These are phyloP conservation scores for Hygrophorus russula DNA, from an alignment of 768 basidiomycete species.

Conservation along the genomic window DNA sequence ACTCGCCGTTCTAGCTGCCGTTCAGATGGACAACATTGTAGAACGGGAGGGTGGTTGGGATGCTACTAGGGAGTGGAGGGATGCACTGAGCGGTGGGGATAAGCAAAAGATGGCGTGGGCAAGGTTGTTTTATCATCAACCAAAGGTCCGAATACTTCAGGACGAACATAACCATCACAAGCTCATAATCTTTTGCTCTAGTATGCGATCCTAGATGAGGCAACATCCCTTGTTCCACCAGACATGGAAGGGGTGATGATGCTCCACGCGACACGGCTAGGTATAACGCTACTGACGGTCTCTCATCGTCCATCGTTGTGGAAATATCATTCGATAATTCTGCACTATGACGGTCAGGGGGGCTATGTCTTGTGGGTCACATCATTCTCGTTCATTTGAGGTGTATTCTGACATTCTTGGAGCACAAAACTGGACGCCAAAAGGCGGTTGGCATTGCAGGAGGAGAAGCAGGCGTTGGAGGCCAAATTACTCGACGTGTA, in stretches of 20 bases:
- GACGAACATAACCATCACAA: constrained; percentile 1
- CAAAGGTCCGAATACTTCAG: constrained; percentile 43
- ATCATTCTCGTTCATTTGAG: background rate
- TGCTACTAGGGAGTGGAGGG: constrained; percentile 82
- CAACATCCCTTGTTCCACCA: constrained; percentile 86
- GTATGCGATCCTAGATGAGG: constrained; percentile 97
- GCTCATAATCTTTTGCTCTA: constrained; percentile 17
- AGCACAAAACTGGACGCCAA: constrained; percentile 88
- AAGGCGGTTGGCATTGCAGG: constrained; percentile 80
- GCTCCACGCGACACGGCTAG: constrained; percentile 77
- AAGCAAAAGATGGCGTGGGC: constrained; percentile 98
- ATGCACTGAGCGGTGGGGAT: constrained; percentile 87
- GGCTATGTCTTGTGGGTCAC: constrained; percentile 83
- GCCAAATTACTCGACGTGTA: constrained; percentile 79
- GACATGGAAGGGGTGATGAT: constrained; percentile 94
- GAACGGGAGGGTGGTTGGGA: constrained; percentile 98
- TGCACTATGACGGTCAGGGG: constrained; percentile 91
- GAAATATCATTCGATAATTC: constrained; percentile 82
- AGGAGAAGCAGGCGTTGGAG: constrained; percentile 88
- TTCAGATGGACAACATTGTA: constrained; percentile 80
- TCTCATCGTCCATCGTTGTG: constrained; percentile 92
- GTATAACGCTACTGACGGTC: constrained; percentile 89
- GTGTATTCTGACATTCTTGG: constrained; percentile 4
- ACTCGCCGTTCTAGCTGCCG: constrained; percentile 54
- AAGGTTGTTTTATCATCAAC: constrained; percentile 87